Percentiles rank a stretch among this genome's conserved stretches.
Conservation (phyloP, 148 eudicot genomes). For the Camellia lanceoleosa region DNA sequence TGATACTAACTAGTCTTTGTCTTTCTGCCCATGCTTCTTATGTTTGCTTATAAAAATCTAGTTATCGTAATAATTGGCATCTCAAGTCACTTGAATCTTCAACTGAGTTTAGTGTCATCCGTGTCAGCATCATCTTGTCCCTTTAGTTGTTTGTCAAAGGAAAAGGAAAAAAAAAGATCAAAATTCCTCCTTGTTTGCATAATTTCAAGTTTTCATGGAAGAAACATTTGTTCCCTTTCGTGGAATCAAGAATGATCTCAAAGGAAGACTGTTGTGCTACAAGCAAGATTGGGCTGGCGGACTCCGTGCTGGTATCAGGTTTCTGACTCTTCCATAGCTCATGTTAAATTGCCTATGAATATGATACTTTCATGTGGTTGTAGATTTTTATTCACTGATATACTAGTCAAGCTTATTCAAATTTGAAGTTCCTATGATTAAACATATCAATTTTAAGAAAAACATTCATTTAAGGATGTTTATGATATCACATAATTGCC, state of each 20-base stretch:
- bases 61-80: constrained; percentile 43
- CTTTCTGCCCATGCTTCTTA: constrained; percentile 30
- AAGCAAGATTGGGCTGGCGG: constrained; percentile 99
- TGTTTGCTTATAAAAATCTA: constrained; percentile 35
- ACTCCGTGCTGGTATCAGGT: constrained; percentile 90
- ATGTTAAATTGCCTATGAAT: background rate
- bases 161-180: constrained; percentile 9
- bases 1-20: constrained; percentile 16
- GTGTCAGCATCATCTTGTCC: constrained; percentile 13
- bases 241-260: constrained; percentile 91
- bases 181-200: constrained; percentile 9
- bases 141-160: constrained; percentile 25
- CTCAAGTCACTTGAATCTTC: constrained; percentile 54
- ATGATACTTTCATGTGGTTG: constrained; percentile 1
- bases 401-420: background rate
- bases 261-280: constrained; percentile 80
- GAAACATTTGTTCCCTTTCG: constrained; percentile 94
- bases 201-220: constrained; percentile 58
- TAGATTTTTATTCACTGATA: background rate
- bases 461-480: constrained; percentile 1
- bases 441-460: background rate
- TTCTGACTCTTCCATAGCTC: constrained; percentile 15
- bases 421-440: background rate
- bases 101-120: constrained; percentile 25
- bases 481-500: background rate